These are phyloP conservation scores for Echium plantagineum DNA, from an alignment of 257 asterid species.

Conservation along the genomic window DNA sequence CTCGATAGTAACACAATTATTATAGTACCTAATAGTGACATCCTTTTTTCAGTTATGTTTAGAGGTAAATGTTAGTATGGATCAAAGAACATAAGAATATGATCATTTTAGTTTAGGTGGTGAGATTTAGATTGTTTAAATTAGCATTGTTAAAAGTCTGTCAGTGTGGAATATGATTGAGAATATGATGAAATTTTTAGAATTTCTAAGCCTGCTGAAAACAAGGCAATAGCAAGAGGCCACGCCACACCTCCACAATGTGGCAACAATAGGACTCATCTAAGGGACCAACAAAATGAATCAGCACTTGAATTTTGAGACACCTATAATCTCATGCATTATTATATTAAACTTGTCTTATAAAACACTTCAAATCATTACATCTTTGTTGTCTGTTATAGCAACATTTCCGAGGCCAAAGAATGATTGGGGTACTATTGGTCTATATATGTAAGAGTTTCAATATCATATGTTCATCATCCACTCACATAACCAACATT, in stretches of 20 bases:
- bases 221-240: conserved; percentile 10
- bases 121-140: too few species aligned
- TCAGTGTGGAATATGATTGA: too few species aligned
- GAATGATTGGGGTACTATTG: conserved; percentile 2
- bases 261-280: conserved; percentile 7
- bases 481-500: background rate
- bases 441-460: conserved; percentile 5
- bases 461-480: background rate
- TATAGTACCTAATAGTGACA: too few species aligned
- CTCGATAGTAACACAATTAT: too few species aligned
- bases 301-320: background rate
- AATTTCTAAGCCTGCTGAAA: background rate
- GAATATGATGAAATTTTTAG: too few species aligned
- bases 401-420: background rate
- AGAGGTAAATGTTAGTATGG: too few species aligned
- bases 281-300: background rate
- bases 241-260: conserved; percentile 8
- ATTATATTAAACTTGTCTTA: background rate
- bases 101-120: too few species aligned
- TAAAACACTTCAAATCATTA: conserved; percentile 5
- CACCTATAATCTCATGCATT: background rate
- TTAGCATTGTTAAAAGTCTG: too few species aligned
- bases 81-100: too few species aligned
- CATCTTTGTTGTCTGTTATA: background rate
- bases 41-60: too few species aligned